A percentile compares a stretch with the other conserved stretches of the same genome.
Conservation (phyloP, 2,329 filamentous ascomycete genomes). For the Fusarium guadeloupense region DNA sequence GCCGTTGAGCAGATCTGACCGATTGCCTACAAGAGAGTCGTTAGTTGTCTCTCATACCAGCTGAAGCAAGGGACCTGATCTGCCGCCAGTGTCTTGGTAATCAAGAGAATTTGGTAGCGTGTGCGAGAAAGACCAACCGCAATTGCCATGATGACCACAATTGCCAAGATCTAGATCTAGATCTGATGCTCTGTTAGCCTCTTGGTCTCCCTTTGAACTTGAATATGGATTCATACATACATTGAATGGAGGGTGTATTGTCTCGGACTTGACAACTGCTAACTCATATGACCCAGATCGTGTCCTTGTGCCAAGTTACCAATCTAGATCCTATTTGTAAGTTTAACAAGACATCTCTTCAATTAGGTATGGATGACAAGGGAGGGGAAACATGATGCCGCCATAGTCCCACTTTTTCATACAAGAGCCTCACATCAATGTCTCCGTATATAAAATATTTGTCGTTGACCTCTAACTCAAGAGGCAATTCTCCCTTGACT, state of each 20-base stretch:
- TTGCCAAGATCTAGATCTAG: constrained; percentile 10
- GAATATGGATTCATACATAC: not conserved
- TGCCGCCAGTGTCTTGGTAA: not conserved
- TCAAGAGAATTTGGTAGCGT: not conserved
- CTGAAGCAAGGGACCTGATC: constrained; percentile 22
- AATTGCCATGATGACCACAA: constrained; percentile 37
- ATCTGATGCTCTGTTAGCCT: constrained; percentile 3
- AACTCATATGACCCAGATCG: not conserved
- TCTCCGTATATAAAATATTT: constrained; percentile 17
- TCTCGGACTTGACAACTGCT: not conserved
- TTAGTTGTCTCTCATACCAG: constrained; percentile 23
- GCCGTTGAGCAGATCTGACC: constrained; percentile 90
- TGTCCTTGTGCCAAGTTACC: constrained; percentile 1
- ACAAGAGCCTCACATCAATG: no score
- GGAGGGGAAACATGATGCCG: constrained; percentile 36
- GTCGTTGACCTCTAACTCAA: constrained; percentile 20
- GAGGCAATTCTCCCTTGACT: constrained; percentile 12
- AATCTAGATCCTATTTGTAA: not conserved
- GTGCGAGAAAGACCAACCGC: constrained; percentile 36
- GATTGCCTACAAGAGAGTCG: constrained; percentile 68
- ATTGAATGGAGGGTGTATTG: constrained; percentile 1
- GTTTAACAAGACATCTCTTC: constrained; percentile 1
- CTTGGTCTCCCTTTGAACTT: constrained; percentile 12
- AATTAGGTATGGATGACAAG: not conserved
- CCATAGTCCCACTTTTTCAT: constrained; percentile 40